Percentiles rank a stretch among this genome's conserved stretches.
phyloP scores from a whole-genome alignment of 139 green algal species.

The Chlamydomonas applanata region DNA sequence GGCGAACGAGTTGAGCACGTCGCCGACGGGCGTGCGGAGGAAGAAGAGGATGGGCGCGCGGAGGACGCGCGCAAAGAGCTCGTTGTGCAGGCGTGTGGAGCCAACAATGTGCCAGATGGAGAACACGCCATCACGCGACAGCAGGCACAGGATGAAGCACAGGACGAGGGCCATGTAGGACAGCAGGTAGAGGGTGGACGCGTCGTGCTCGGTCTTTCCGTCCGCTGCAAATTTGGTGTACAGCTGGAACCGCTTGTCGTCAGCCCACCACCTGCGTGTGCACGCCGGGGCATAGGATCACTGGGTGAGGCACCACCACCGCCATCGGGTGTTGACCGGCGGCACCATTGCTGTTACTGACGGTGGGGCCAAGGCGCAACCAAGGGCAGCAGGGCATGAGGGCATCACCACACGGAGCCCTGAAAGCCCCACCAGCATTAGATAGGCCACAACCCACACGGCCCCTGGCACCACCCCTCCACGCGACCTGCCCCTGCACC shows the following conservation, averaged over 20 bases:
- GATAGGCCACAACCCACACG: too few species aligned
- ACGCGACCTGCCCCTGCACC: too few species aligned
- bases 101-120: slow-evolving; percentile 41
- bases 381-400: too few species aligned
- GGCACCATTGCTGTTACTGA: too few species aligned
- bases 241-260: slow-evolving; percentile 21
- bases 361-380: too few species aligned
- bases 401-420: too few species aligned
- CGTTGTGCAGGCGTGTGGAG: slow-evolving; percentile 45
- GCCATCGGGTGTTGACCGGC: too few species aligned
- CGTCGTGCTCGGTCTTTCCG: not conserved
- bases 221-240: slow-evolving; percentile 6
- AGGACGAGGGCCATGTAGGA: slow-evolving; percentile 54
- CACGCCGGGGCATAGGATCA: too few species aligned
- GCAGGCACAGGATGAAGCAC: slow-evolving; percentile 49
- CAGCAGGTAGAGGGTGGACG: slow-evolving; percentile 40
- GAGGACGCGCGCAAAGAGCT: slow-evolving; percentile 53
- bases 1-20: slow-evolving; percentile 55
- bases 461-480: too few species aligned
- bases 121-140: slow-evolving; percentile 46
- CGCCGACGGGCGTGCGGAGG: slow-evolving; percentile 52
- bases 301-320: too few species aligned
- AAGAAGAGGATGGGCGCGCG: slow-evolving; percentile 52
- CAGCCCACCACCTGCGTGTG: slow-evolving; percentile 36
- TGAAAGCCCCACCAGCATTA: too few species aligned